Evolutionary conservation across 768 basidiomycete genomes (phyloP), one percentile per base, ranked within the genome.

Genomic region (Podaxis sp.): DNA sequence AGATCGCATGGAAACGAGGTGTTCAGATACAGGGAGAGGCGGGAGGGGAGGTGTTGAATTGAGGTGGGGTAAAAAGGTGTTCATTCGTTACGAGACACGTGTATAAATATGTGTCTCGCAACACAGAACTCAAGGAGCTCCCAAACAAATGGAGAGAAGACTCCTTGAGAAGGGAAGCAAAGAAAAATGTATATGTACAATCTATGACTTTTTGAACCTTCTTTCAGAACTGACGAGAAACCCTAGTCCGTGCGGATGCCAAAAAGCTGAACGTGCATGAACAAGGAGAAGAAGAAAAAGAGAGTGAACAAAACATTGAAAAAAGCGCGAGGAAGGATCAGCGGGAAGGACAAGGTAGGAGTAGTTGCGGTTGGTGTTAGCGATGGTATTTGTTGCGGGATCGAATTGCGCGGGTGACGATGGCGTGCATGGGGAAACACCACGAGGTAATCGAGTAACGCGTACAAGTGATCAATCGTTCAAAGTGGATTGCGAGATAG

Each of bases 161-260:
- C 4, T 36, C 29, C 29, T 29, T 9, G 19, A 43, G 7, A 25
- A 24, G 22, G 27, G 24, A 29, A 43, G 27, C 13, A 27, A 15
- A 8, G 25, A 25, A 46, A 56, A 56, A 33, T 40, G 50, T 59
- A 59, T 59, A 58, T 59, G 49, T 59, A 59, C 58, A 59, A 38
- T 59, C 58, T 59, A 59, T 59, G 58, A 41, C 55, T 51, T 59
- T 55, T 59, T 59, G 58, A 59, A 51, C 49, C 33, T 51, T 51
- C 58, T 38, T 50, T 50, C 41, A 19, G n/a, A 43, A 43, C 41
- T 50, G 38, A 37, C 12, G 24, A 25, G 38, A 50, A 50, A 24
- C 33, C 58, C 33, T 36, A 51, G 58, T 59, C 58, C 58, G 49
- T 59, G 58, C 37, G 36, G 38, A 59, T 59, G 58, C 58, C 33